phyloP scores from a whole-genome alignment of 2,329 filamentous ascomycete species.

The Phialemoniopsis sp. region DNA sequence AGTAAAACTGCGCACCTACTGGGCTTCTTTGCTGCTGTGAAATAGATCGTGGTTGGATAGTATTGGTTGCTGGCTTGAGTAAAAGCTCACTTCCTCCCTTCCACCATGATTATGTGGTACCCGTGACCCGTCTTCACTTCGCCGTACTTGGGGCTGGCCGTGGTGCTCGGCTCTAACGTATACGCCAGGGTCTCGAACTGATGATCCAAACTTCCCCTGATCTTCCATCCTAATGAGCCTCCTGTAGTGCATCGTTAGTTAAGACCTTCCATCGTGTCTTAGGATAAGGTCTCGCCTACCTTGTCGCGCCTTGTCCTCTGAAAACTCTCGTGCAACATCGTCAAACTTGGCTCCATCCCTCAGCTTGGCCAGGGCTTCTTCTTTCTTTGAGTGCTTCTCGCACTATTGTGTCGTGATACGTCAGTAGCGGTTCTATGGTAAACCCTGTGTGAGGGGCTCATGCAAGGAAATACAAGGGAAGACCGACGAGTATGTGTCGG shows the following conservation, averaged over 20 bases:
- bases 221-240: constrained; percentile 70
- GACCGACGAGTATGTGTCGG: constrained; percentile 62
- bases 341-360: constrained; percentile 67
- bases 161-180: constrained; percentile 62
- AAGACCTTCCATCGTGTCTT: not conserved
- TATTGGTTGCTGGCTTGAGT: constrained; percentile 20
- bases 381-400: constrained; percentile 73
- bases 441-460: not conserved
- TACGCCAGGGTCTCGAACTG: constrained; percentile 73
- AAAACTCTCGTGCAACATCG: constrained; percentile 67
- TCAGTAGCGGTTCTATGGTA: not conserved
- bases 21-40: constrained; percentile 2
- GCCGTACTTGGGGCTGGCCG: constrained; percentile 58
- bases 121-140: constrained; percentile 73
- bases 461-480: not conserved
- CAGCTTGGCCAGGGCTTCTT: constrained; percentile 68
- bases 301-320: constrained; percentile 72
- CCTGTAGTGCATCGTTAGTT: constrained; percentile 35
- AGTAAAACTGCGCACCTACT: too few relatives aligned
- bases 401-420: constrained; percentile 45
- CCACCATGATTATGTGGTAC: constrained; percentile 79
- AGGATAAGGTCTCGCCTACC: constrained; percentile 30
- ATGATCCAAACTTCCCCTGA: constrained; percentile 60
- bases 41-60: constrained; percentile 17
- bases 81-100: constrained; percentile 44